Conservation (phyloP, 176 grass and related monocot genomes). For the Thinopyrum elongatum region DNA sequence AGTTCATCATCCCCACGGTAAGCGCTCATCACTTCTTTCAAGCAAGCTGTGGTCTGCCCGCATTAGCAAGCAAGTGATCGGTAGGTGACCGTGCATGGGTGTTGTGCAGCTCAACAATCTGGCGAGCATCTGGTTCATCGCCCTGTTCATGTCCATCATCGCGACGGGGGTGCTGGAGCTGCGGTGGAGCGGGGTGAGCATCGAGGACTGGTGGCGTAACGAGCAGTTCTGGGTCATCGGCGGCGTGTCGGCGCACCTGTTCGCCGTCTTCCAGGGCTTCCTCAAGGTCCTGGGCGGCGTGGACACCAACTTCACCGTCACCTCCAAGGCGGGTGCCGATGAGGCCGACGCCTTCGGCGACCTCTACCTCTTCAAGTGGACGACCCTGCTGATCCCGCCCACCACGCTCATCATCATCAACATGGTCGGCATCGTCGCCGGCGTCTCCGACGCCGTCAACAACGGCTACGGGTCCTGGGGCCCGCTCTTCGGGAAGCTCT, state of each 20-base stretch:
- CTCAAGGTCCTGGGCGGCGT: constrained; percentile 88
- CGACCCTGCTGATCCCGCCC: constrained; percentile 68
- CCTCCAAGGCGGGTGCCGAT: constrained; percentile 71
- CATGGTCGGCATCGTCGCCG: constrained; percentile 94
- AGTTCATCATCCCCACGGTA: constrained; percentile 94
- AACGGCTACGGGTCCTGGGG: constrained; percentile 92
- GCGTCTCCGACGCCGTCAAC: constrained; percentile 92
- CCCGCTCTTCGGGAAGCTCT: constrained; percentile 93
- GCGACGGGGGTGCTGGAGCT: constrained; percentile 75
- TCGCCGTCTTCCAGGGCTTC: constrained; percentile 88
- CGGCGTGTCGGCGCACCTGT: constrained; percentile 81
- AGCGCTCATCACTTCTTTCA: not conserved
- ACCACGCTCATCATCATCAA: constrained; percentile 98
- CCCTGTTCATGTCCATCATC: constrained; percentile 86
- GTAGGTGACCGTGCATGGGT: not conserved
- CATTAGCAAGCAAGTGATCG: not conserved
- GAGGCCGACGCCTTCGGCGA: constrained; percentile 72
- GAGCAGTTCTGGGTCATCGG: constrained; percentile 98
- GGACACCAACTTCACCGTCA: constrained; percentile 98
- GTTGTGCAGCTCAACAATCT: constrained; percentile 70
- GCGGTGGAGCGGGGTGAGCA: constrained; percentile 91
- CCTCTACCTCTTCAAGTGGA: constrained; percentile 99
- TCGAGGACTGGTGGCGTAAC: constrained; percentile 92
- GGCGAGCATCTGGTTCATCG: constrained; percentile 93
- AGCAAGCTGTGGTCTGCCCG: not conserved